Evolutionary conservation across 768 basidiomycete genomes (phyloP).

Genomic region (Lactifluus pinguis): DNA sequence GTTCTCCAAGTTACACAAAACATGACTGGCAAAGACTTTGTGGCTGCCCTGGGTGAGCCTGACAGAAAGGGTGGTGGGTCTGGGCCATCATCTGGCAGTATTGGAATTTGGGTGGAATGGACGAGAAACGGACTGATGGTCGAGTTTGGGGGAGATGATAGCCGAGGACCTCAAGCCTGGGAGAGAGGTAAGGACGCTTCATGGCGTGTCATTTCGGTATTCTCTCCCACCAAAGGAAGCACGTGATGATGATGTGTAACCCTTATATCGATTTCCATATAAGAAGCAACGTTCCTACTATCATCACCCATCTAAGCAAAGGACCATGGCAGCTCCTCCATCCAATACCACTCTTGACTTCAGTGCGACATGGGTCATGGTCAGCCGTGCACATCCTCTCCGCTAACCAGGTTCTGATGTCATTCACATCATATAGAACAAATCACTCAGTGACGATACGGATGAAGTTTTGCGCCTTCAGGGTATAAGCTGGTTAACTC

Average conservation of each 20-base stretch:
- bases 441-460: conserved; percentile 48
- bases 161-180: conserved; percentile 78
- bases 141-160: conserved; percentile 73
- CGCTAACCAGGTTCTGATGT: not conserved
- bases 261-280: no score
- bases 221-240: conserved; percentile 27
- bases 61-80: conserved; percentile 84
- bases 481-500: conserved; percentile 64
- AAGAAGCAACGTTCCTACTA: not conserved
- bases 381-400: conserved; percentile 23
- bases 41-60: conserved; percentile 72
- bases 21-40: conserved; percentile 72
- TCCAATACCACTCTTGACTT: conserved; percentile 51
- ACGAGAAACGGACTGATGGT: conserved; percentile 71
- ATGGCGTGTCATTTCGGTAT: conserved; percentile 70
- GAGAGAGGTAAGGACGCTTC: conserved; percentile 73
- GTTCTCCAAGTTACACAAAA: conserved; percentile 36
- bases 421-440: conserved; percentile 41
- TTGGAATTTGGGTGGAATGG: conserved; percentile 95
- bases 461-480: conserved; percentile 62
- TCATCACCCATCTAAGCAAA: not conserved
- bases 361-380: conserved; percentile 55
- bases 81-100: conserved; percentile 74
- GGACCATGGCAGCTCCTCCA: conserved; percentile 55
- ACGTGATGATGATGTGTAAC: no score